A percentile compares a stretch with the other conserved stretches of the same genome.
phyloP scores from a whole-genome alignment of 176 grass and related monocot genomes.

The Phoenix dactylifera region DNA sequence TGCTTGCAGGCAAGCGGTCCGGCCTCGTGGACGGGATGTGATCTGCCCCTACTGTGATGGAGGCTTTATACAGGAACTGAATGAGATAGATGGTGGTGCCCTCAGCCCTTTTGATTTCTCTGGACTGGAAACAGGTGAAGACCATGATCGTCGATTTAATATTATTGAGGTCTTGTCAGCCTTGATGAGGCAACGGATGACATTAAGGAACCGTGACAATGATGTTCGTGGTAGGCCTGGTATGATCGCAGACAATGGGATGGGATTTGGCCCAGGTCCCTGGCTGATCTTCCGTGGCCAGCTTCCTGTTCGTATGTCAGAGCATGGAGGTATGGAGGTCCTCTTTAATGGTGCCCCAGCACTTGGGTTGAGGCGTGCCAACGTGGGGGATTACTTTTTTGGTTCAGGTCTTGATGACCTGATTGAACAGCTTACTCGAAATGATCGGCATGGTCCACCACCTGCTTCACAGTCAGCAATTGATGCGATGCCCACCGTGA shows the following conservation, averaged over 20 bases:
- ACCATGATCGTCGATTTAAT: neutral
- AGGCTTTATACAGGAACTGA: slow-evolving; percentile 8
- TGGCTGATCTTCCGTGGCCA: slow-evolving; percentile 9
- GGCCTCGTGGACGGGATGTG: neutral
- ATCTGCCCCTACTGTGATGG: slow-evolving; percentile 3
- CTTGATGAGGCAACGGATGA: neutral
- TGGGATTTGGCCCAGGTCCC: slow-evolving; percentile 4
- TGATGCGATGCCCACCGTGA: slow-evolving; percentile 21
- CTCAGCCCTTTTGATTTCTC: neutral
- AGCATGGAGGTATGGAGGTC: neutral
- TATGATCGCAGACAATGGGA: neutral
- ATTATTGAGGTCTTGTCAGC: slow-evolving; percentile 8
- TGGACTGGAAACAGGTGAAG: neutral
- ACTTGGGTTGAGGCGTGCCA: neutral
- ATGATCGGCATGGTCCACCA: slow-evolving; percentile 12
- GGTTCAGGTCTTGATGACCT: slow-evolving; percentile 8
- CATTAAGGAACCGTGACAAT: neutral
- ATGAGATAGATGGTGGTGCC: slow-evolving; percentile 1
- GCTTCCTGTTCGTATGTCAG: slow-evolving; percentile 3
- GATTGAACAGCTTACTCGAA: slow-evolving; percentile 3
- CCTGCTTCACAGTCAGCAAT: slow-evolving; percentile 24
- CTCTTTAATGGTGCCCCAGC: slow-evolving; percentile 7
- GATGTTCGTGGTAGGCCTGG: neutral
- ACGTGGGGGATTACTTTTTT: slow-evolving; percentile 10
- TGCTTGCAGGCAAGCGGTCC: slow-evolving; percentile 10